A percentile compares a stretch with the other conserved stretches of the same genome.
Evolutionary conservation across 495 filamentous ascomycete species (phyloP).

Genomic region (Penicillium steckii): DNA sequence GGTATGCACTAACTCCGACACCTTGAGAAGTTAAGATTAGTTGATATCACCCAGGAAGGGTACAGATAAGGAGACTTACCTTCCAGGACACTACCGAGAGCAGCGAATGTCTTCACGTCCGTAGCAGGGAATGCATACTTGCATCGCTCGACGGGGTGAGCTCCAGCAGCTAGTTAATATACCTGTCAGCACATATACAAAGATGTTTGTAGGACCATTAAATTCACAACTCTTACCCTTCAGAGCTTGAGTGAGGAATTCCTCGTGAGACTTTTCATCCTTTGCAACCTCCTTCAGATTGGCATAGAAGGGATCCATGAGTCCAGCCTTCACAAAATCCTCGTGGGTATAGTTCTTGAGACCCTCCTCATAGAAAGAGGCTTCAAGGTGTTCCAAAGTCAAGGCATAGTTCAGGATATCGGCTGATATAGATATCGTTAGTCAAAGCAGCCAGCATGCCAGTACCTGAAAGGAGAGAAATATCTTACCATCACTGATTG

Average conservation of each 20-base stretch:
- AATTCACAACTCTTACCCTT: conserved; percentile 23
- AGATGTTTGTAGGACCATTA: not conserved
- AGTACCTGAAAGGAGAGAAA: not conserved
- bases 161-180: conserved; percentile 38
- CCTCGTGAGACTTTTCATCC: conserved; percentile 58
- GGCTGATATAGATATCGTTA: conserved; percentile 11
- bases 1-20: conserved; percentile 57
- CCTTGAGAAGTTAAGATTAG: conserved; percentile 23
- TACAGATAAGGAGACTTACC: conserved; percentile 4
- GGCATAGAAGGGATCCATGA: conserved; percentile 47
- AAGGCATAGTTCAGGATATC: conserved; percentile 36
- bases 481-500: conserved; percentile 14
- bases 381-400: conserved; percentile 42
- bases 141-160: conserved; percentile 49
- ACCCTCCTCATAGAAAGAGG: conserved; percentile 53
- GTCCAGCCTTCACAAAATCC: conserved; percentile 53
- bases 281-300: conserved; percentile 50
- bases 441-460: not conserved
- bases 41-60: not conserved
- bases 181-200: not conserved
- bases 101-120: conserved; percentile 46
- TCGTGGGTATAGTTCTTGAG: conserved; percentile 53
- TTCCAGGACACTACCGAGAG: conserved; percentile 54
- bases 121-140: conserved; percentile 57
- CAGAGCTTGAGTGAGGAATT: conserved; percentile 53